phyloP scores from a whole-genome alignment of 305 asterid genomes.

The Fraxinus angustifolia region DNA sequence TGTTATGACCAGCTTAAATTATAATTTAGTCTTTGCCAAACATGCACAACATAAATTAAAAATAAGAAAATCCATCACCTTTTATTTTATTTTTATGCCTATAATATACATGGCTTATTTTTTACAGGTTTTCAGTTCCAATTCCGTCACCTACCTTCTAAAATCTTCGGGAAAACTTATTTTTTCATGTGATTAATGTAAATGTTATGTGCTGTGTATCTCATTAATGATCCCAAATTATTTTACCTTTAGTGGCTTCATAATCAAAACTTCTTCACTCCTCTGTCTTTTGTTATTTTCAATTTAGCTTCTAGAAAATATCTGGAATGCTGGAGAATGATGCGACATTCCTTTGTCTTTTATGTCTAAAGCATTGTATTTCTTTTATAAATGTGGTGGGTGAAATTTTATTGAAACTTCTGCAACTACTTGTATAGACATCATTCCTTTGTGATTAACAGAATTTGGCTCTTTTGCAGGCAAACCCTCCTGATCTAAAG shows the following conservation, averaged over 20 bases:
- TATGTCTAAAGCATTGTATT: neutral
- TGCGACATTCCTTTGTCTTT: neutral
- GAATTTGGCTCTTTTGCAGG: constrained; percentile 54
- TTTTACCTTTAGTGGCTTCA: neutral
- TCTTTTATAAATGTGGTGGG: neutral
- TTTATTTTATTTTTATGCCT: neutral
- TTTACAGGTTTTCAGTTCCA: neutral
- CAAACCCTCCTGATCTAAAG: constrained; percentile 79
- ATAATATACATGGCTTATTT: neutral
- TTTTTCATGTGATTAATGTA: neutral
- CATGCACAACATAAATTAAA: neutral
- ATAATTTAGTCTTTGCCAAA: neutral
- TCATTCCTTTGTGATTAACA: constrained; percentile 13
- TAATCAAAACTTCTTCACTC: neutral
- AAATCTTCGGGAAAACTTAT: neutral
- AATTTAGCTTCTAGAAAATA: neutral
- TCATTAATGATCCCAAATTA: neutral
- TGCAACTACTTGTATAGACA: neutral
- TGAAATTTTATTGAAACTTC: neutral
- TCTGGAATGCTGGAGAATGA: neutral
- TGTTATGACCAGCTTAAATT: too few relatives aligned
- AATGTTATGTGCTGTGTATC: neutral
- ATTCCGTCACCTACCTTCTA: neutral
- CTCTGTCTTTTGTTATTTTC: neutral
- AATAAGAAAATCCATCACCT: neutral